phyloP scores from a whole-genome alignment of 805 yeast species.

The Candida piceae region DNA sequence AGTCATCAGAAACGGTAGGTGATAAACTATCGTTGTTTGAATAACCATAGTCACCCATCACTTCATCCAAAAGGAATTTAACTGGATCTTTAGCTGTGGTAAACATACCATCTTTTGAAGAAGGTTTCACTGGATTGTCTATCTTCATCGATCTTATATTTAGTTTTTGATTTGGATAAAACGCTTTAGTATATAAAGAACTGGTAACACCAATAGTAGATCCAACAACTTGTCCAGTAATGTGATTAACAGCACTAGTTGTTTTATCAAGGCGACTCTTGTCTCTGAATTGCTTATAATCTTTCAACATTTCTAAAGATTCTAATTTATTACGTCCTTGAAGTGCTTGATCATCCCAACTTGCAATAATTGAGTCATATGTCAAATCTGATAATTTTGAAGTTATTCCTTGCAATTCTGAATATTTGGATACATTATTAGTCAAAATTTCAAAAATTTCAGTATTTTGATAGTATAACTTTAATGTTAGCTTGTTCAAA shows the following conservation, averaged over 20 bases:
- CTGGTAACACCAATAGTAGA: constrained; percentile 27
- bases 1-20: no score
- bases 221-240: constrained; percentile 25
- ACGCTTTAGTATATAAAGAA: constrained; percentile 28
- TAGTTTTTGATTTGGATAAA: constrained; percentile 28
- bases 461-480: constrained; percentile 34
- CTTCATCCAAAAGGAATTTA: constrained; percentile 14
- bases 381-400: constrained; percentile 8
- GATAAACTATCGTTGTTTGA: no score
- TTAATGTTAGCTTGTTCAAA: constrained; percentile 36
- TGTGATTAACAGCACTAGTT: constrained; percentile 16
- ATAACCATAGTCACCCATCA: constrained; percentile 2
- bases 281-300: constrained; percentile 33
- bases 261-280: constrained; percentile 33
- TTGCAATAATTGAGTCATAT: constrained; percentile 32
- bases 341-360: constrained; percentile 35
- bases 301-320: constrained; percentile 32
- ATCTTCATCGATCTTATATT: constrained; percentile 21
- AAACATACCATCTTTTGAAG: constrained; percentile 30
- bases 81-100: constrained; percentile 27
- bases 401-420: constrained; percentile 30
- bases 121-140: constrained; percentile 33
- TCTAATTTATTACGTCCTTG: constrained; percentile 36
- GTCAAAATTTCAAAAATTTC: constrained; percentile 31
- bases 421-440: constrained; percentile 26